Evolutionary conservation across 495 filamentous ascomycete species (phyloP).

Genomic region (Trypethelium eluteriae): DNA sequence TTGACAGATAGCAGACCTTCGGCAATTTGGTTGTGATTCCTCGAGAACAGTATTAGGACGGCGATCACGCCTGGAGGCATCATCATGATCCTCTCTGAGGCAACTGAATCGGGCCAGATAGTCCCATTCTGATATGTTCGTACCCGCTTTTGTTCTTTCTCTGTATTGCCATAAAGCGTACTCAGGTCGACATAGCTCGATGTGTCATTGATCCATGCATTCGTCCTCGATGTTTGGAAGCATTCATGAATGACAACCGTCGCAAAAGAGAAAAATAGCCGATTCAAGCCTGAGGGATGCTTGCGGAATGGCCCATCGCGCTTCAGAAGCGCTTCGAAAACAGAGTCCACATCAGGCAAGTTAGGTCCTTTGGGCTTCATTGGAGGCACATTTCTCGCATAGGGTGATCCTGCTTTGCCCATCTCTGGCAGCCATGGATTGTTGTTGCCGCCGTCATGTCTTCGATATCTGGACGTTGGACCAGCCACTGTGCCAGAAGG

Average conservation of each 20-base stretch:
- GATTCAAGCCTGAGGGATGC: slow-evolving; percentile 32
- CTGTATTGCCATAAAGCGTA: slow-evolving; percentile 30
- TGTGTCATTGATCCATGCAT: slow-evolving; percentile 38
- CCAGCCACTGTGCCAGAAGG: slow-evolving; percentile 27
- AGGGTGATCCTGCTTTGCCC: slow-evolving; percentile 40
- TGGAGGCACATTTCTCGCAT: slow-evolving; percentile 28
- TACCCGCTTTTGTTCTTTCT: slow-evolving; percentile 27
- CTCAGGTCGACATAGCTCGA: slow-evolving; percentile 32
- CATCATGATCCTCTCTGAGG: slow-evolving; percentile 31
- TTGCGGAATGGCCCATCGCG: slow-evolving; percentile 29
- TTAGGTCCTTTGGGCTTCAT: slow-evolving; percentile 29
- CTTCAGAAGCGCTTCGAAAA: slow-evolving; percentile 29
- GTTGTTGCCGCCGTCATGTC: slow-evolving; percentile 37
- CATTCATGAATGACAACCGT: slow-evolving; percentile 29
- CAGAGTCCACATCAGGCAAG: slow-evolving; percentile 27
- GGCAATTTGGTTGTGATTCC: slow-evolving; percentile 32
- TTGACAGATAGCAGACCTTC: slow-evolving; percentile 25
- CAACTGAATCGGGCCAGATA: slow-evolving; percentile 30
- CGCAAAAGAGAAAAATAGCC: slow-evolving; percentile 32
- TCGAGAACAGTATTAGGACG: slow-evolving; percentile 28
- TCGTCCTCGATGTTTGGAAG: slow-evolving; percentile 30
- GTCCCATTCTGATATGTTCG: slow-evolving; percentile 28
- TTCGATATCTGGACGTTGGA: slow-evolving; percentile 32
- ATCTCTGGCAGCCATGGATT: slow-evolving; percentile 38
- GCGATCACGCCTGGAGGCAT: slow-evolving; percentile 32